phyloP scores from a whole-genome alignment of 2,329 filamentous ascomycete genomes.

The Trichoderma atrobrunneum region DNA sequence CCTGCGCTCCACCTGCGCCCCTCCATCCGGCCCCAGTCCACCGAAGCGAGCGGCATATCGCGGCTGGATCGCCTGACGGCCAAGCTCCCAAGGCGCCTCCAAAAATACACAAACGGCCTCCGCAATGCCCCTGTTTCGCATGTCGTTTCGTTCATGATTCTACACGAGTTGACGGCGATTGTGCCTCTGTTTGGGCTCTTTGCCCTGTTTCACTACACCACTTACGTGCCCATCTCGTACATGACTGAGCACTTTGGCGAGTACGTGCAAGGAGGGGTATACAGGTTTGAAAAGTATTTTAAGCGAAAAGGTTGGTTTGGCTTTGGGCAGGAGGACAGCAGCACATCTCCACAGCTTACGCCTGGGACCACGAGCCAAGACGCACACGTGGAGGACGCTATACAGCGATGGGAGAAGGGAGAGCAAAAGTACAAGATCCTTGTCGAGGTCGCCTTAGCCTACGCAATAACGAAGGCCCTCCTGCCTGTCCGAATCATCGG shows the following conservation, averaged over 20 bases:
- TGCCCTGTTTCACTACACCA: slow-evolving; percentile 74
- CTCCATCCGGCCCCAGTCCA: slow-evolving; percentile 27
- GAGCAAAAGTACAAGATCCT: slow-evolving; percentile 55
- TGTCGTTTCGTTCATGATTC: slow-evolving; percentile 77
- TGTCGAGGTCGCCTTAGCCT: slow-evolving; percentile 78
- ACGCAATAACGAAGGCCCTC: slow-evolving; percentile 83
- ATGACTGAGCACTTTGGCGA: slow-evolving; percentile 49
- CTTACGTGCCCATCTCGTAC: slow-evolving; percentile 64
- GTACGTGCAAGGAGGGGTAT: slow-evolving; percentile 60
- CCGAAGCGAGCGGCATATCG: slow-evolving; percentile 27
- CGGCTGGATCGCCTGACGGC: slow-evolving; percentile 47
- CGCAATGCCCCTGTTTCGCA: slow-evolving; percentile 77
- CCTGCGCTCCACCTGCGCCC: slow-evolving; percentile 14
- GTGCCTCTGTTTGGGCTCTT: slow-evolving; percentile 74
- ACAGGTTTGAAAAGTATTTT: slow-evolving; percentile 75
- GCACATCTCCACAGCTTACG: slow-evolving; percentile 21
- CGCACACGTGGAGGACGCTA: slow-evolving; percentile 27
- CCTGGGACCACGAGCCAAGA: slow-evolving; percentile 20
- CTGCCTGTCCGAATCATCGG: slow-evolving; percentile 72
- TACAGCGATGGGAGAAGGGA: slow-evolving; percentile 37
- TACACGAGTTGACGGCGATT: slow-evolving; percentile 90
- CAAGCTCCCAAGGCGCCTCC: slow-evolving; percentile 64
- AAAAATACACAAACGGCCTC: slow-evolving; percentile 66
- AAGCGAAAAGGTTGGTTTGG: slow-evolving; percentile 78
- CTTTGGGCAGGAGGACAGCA: slow-evolving; percentile 41